These are phyloP conservation scores for Kodamaea anthophila DNA, from an alignment of 1,139 yeast genomes.

Conservation along the genomic window DNA sequence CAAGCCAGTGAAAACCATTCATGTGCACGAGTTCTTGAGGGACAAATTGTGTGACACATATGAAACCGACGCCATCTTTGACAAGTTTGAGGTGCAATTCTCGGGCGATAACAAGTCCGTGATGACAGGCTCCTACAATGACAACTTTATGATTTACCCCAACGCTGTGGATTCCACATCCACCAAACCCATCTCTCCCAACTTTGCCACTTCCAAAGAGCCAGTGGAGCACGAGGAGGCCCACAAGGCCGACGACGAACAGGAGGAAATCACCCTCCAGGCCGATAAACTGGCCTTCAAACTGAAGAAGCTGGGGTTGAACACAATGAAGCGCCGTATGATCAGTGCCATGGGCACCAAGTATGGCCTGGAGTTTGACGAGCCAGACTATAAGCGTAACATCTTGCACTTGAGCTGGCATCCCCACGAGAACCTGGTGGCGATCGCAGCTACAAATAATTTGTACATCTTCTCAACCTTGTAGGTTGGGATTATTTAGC, in stretches of 20 bases:
- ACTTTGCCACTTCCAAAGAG: conserved; percentile 17
- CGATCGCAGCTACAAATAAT: conserved; percentile 97
- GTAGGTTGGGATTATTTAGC: no score
- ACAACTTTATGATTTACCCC: conserved; percentile 95
- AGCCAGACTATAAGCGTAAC: conserved; percentile 90
- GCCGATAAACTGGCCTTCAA: conserved; percentile 98
- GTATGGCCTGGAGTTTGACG: conserved; percentile 57
- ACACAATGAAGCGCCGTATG: conserved; percentile 38
- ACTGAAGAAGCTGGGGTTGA: conserved; percentile 51
- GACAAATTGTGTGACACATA: conserved; percentile 94
- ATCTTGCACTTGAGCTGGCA: conserved; percentile 98
- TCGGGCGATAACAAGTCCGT: conserved; percentile 89
- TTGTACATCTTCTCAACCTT: conserved; percentile 71
- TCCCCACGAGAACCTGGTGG: conserved; percentile 93
- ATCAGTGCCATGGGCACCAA: conserved; percentile 39
- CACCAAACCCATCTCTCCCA: conserved; percentile 11
- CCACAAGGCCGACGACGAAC: conserved; percentile 49
- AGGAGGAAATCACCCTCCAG: conserved; percentile 74
- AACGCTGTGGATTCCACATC: conserved; percentile 45
- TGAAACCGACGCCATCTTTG: conserved; percentile 97
- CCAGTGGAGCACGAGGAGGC: conserved; percentile 33
- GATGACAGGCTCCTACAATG: conserved; percentile 97
- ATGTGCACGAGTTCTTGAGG: conserved; percentile 91
- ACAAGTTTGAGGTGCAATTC: conserved; percentile 94
- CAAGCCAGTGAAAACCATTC: conserved; percentile 88